Evolutionary conservation across 2,329 filamentous ascomycete genomes (phyloP).

Genomic region (Exophiala calicioides): DNA sequence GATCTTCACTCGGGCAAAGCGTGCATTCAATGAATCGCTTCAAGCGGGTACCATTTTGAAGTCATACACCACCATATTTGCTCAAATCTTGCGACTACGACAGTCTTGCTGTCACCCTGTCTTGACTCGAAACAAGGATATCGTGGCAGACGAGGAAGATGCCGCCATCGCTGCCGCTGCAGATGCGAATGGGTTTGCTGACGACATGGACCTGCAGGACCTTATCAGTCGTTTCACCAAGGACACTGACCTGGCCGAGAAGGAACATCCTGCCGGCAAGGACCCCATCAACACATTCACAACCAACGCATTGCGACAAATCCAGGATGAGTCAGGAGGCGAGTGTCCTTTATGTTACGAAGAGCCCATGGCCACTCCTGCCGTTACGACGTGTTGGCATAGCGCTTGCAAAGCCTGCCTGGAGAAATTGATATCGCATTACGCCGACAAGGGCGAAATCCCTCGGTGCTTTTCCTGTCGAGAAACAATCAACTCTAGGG

Average conservation of each 20-base stretch:
- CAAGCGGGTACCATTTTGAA: conserved; percentile 92
- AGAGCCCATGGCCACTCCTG: conserved; percentile 92
- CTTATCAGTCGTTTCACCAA: conserved; percentile 83
- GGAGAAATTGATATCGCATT: conserved; percentile 85
- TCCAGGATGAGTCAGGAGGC: conserved; percentile 80
- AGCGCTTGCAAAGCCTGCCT: conserved; percentile 93
- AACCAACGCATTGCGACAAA: conserved; percentile 83
- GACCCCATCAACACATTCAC: conserved; percentile 73
- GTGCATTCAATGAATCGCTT: conserved; percentile 80
- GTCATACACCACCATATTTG: conserved; percentile 95
- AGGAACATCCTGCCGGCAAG: conserved; percentile 49
- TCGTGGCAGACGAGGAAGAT: conserved; percentile 86
- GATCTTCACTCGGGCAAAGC: conserved; percentile 79
- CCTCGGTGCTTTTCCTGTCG: conserved; percentile 91
- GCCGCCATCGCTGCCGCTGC: conserved; percentile 67
- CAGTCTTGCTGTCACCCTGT: conserved; percentile 94
- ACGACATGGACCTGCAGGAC: conserved; percentile 92
- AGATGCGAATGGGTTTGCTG: conserved; percentile 75
- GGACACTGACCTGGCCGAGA: conserved; percentile 60
- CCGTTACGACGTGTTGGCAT: conserved; percentile 96
- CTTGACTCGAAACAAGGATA: conserved; percentile 78
- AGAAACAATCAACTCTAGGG: conserved; percentile 74
- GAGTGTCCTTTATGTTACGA: conserved; percentile 96
- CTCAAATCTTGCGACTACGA: conserved; percentile 87
- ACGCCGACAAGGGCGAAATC: conserved; percentile 71